Conservation (phyloP, 169 alveolate genomes). For the Eimeria falciformis region DNA sequence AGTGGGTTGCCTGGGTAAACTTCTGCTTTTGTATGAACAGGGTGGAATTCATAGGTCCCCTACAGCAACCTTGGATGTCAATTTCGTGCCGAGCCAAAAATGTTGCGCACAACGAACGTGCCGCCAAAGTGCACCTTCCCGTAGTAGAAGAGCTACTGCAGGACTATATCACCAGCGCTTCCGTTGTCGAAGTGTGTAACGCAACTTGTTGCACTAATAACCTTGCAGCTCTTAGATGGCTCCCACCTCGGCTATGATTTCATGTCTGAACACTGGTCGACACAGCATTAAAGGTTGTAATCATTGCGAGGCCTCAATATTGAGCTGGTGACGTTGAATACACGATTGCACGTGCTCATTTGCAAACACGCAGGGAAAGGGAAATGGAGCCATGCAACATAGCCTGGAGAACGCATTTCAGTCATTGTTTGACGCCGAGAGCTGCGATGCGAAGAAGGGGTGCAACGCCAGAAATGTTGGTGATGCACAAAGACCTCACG, state of each 20-base stretch:
- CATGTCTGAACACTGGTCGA: too few relatives aligned
- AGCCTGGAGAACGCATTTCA: slow-evolving; percentile 69
- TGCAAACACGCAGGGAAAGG: slow-evolving; percentile 76
- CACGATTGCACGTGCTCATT: not conserved
- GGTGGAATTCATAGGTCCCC: slow-evolving; percentile 98
- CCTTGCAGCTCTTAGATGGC: too few relatives aligned
- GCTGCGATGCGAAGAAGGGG: not conserved
- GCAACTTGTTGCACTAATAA: too few relatives aligned
- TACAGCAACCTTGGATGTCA: slow-evolving; percentile 91
- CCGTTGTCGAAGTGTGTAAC: not conserved
- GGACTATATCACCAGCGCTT: slow-evolving; percentile 18
- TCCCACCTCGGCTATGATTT: too few relatives aligned
- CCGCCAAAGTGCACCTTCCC: slow-evolving; percentile 50
- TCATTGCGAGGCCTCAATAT: too few relatives aligned
- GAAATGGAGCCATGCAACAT: slow-evolving; percentile 72
- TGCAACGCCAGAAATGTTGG: slow-evolving; percentile 5
- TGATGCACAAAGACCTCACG: slow-evolving; percentile 1
- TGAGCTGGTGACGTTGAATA: too few relatives aligned
- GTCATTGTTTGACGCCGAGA: slow-evolving; percentile 19
- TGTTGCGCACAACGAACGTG: slow-evolving; percentile 63
- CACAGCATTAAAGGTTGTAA: too few relatives aligned
- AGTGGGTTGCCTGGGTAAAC: too few relatives aligned
- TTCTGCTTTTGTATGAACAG: too few relatives aligned
- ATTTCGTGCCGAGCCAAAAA: slow-evolving; percentile 78
- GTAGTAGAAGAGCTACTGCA: slow-evolving; percentile 28